phyloP scores from a whole-genome alignment of 1,284 basidiomycete genomes.

The Schizophyllum commune region DNA sequence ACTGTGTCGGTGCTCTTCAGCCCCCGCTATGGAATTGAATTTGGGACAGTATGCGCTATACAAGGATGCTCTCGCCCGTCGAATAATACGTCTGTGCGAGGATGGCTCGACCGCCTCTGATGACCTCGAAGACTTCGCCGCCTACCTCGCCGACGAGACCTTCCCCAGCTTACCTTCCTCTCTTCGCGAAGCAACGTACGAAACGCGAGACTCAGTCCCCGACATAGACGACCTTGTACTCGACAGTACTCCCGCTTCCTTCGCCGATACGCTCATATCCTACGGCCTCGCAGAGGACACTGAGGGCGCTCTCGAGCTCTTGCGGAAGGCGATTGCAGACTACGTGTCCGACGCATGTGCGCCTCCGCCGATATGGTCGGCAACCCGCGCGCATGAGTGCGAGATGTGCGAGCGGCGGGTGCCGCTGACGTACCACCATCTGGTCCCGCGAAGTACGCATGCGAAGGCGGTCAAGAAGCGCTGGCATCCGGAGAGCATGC shows the following conservation, averaged over 20 bases:
- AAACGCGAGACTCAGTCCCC: constrained; percentile 22
- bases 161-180: constrained; percentile 33
- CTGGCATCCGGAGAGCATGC: constrained; percentile 43
- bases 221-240: constrained; percentile 26
- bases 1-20: no score
- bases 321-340: constrained; percentile 31
- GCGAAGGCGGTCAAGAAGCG: constrained; percentile 43
- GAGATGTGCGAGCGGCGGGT: constrained; percentile 49
- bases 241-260: constrained; percentile 27
- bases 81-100: constrained; percentile 25
- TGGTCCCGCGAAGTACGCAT: constrained; percentile 46
- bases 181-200: constrained; percentile 31
- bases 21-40: no score
- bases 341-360: constrained; percentile 35
- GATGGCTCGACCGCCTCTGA: constrained; percentile 16
- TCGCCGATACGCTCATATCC: constrained; percentile 40
- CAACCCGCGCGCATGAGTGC: constrained; percentile 42
- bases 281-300: constrained; percentile 34
- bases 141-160: constrained; percentile 40
- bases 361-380: constrained; percentile 42
- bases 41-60: constrained; percentile 17
- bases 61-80: constrained; percentile 40
- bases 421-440: constrained; percentile 50
- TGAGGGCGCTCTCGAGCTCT: constrained; percentile 30
- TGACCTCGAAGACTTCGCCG: constrained; percentile 40